Percentiles rank a stretch among this genome's conserved stretches.
phyloP scores from a whole-genome alignment of 73 alveolate species.

The Loxodes magnus region DNA sequence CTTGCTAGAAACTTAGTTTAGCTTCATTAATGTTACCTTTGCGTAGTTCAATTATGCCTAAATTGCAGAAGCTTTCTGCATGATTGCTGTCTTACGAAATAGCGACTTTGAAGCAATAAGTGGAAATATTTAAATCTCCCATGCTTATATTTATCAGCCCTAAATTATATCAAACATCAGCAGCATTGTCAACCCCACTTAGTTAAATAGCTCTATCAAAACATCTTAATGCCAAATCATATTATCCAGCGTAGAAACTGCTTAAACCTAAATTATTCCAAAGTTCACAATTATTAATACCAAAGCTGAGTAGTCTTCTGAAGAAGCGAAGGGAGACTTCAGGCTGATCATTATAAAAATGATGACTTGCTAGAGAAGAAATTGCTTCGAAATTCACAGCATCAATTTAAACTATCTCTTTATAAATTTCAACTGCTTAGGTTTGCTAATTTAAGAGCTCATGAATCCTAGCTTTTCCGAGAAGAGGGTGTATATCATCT shows the following conservation, averaged over 20 bases:
- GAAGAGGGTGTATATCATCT: slow-evolving; percentile 62
- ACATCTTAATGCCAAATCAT: slow-evolving; percentile 85
- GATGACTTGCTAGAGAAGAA: slow-evolving; percentile 95
- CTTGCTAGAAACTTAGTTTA: slow-evolving; percentile 53
- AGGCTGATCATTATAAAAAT: slow-evolving; percentile 97
- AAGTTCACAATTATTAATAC: slow-evolving; percentile 89
- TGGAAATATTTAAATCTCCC: slow-evolving; percentile 85
- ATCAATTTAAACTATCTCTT: slow-evolving; percentile 66
- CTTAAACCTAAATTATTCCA: slow-evolving; percentile 98
- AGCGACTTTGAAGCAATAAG: slow-evolving; percentile 72
- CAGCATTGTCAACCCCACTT: slow-evolving; percentile 63
- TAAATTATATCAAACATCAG: slow-evolving; percentile 85
- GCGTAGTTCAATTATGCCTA: slow-evolving; percentile 89
- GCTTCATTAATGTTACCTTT: slow-evolving; percentile 92
- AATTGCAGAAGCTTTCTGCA: slow-evolving; percentile 84
- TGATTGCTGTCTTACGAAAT: slow-evolving; percentile 71
- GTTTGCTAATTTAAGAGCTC: slow-evolving; percentile 79
- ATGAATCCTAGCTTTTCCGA: slow-evolving; percentile 86
- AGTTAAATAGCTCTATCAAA: slow-evolving; percentile 89
- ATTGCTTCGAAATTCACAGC: slow-evolving; percentile 93
- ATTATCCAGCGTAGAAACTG: slow-evolving; percentile 94
- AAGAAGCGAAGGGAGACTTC: slow-evolving; percentile 95
- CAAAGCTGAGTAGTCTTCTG: slow-evolving; percentile 89
- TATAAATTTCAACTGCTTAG: slow-evolving; percentile 66
- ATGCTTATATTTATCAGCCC: slow-evolving; percentile 80